These are phyloP conservation scores for Ascochyta koolunga DNA, from an alignment of 2,329 filamentous ascomycete genomes.

Conservation along the genomic window DNA sequence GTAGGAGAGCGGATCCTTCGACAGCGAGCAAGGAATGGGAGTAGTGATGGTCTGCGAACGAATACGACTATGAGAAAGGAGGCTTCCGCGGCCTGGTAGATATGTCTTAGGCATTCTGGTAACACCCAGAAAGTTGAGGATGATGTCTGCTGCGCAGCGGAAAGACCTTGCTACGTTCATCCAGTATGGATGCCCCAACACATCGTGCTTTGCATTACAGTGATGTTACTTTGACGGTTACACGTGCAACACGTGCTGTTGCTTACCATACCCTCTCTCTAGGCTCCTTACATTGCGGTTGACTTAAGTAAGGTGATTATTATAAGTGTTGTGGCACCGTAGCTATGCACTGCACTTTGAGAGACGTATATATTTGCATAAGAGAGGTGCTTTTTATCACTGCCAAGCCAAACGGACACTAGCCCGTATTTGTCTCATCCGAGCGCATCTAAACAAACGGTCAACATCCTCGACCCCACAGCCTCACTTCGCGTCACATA, in stretches of 20 bases:
- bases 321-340: no score
- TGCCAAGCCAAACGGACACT: constrained; percentile 8
- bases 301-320: neutral
- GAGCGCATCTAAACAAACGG: constrained; percentile 33
- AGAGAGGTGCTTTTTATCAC: neutral
- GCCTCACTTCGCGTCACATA: constrained; percentile 25
- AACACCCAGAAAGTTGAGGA: constrained; percentile 7
- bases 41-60: constrained; percentile 36
- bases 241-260: neutral
- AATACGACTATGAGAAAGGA: constrained; percentile 32
- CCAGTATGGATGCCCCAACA: constrained; percentile 26
- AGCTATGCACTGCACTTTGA: no score
- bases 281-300: neutral
- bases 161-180: constrained; percentile 29
- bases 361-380: no score
- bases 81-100: constrained; percentile 26
- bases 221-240: neutral
- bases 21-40: constrained; percentile 43
- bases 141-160: constrained; percentile 23
- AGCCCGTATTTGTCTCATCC: constrained; percentile 3
- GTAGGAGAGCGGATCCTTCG: constrained; percentile 40
- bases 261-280: no score
- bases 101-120: constrained; percentile 14
- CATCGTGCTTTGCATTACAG: neutral
- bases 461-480: constrained; percentile 22